Base-by-base conservation (phyloP, 352 stramenopile species). In the Pythium scleroteichum region DNA sequence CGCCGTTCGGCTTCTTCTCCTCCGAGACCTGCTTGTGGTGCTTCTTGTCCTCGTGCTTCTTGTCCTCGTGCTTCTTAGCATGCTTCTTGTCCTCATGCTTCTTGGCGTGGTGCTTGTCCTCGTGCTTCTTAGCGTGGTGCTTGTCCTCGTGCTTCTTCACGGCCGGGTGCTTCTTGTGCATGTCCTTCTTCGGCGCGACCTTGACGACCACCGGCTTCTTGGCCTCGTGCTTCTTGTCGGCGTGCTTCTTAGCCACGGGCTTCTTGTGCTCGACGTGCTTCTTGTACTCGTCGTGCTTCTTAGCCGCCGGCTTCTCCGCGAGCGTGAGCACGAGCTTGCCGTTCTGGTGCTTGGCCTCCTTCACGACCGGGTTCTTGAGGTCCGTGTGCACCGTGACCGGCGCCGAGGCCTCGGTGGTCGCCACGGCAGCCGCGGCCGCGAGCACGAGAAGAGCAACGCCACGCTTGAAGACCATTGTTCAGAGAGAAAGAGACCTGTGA, bases 401-500 rank as follows among this genome's bases (percentile, higher is more conserved):
- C 20, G 49, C 40, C 14, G 40, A 12, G 6, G 63, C 63, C 50
- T 65, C 42, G 16, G 20, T 32, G 6, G 55, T 46, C 40, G 47
- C 63, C 33, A 65, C 20, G 8, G 53, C 53, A 17, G 52, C 63
- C 56, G 51, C 48, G 2, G 57, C 53, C 5, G 47, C 56, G 24
- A 61, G 26, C 45, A 51, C 50, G 40, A 71, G 38, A 14, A 71
- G 46, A 51, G 56, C 40, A 27, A 63, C 63, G 23, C 57, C 50
- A 58, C 57, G 57, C 64, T 71, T 66, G 42, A 71, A 66, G 33
- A 66, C 64, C 64, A 71, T 71, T 33, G 39, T 71, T 35, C 10
- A 22, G n/a, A 24, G 13, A 24, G 40, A 29, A 24, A 58, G 38
- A 17, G 40, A 16, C 40, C 20, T 38, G 33, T 13, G 45, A 64